Conservation (phyloP, 805 yeast species). For the Millerozyma acaciae region DNA sequence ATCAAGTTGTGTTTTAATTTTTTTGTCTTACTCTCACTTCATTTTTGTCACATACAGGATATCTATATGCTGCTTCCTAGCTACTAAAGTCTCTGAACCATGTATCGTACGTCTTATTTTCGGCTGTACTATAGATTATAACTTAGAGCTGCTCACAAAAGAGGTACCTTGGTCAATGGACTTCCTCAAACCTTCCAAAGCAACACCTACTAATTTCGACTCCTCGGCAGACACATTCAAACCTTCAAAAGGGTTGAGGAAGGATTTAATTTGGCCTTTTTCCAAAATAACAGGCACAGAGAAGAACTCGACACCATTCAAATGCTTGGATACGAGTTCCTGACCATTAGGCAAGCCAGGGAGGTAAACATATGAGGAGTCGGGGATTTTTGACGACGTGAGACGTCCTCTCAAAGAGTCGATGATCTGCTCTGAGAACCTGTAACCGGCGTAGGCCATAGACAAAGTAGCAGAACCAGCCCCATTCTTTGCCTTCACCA, state of each 20-base stretch:
- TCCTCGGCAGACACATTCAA: constrained; percentile 30
- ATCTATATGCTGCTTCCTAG: neutral
- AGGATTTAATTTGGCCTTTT: constrained; percentile 34
- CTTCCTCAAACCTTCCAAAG: constrained; percentile 35
- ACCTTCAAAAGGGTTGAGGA: constrained; percentile 30
- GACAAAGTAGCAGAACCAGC: constrained; percentile 93
- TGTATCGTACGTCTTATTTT: neutral
- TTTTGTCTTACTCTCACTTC: neutral
- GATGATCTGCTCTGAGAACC: constrained; percentile 58
- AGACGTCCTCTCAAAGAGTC: constrained; percentile 24
- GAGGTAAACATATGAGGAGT: constrained; percentile 51
- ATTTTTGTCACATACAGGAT: neutral
- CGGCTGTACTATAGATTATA: constrained; percentile 14
- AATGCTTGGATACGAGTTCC: constrained; percentile 30
- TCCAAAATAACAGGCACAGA: constrained; percentile 45
- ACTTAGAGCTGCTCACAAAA: constrained; percentile 37
- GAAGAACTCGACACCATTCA: constrained; percentile 42
- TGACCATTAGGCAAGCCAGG: constrained; percentile 51
- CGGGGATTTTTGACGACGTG: constrained; percentile 25
- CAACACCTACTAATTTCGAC: constrained; percentile 30
- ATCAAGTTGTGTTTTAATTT: constrained; percentile 20
- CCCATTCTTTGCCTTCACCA: constrained; percentile 91
- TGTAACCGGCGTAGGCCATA: constrained; percentile 92
- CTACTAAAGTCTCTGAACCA: neutral
- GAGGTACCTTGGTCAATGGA: constrained; percentile 39